Evolutionary conservation across 106 monocot species (phyloP).

Genomic region (Dendrobium huoshanense): DNA sequence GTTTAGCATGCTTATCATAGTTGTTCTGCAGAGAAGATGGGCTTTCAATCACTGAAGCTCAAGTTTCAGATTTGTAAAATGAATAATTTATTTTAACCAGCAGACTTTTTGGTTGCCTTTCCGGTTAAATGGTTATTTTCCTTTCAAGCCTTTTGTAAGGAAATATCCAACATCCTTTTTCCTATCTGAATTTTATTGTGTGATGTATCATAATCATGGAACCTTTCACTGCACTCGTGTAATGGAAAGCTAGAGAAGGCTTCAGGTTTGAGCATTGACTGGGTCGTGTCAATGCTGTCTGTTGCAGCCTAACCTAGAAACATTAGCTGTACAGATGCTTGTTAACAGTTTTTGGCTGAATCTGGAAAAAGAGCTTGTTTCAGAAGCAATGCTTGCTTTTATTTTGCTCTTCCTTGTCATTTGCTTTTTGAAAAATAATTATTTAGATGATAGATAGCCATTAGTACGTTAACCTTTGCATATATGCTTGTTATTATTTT

Average conservation of each 20-base stretch:
- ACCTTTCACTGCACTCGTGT: too few relatives aligned
- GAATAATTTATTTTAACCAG: too few relatives aligned
- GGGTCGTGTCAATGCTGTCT: neutral
- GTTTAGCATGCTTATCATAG: too few relatives aligned
- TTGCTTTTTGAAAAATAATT: neutral
- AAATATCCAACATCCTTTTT: too few relatives aligned
- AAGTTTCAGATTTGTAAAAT: too few relatives aligned
- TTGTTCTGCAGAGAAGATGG: too few relatives aligned
- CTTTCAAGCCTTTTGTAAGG: too few relatives aligned
- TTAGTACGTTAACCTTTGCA: neutral
- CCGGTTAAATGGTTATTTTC: too few relatives aligned
- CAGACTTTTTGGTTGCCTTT: too few relatives aligned
- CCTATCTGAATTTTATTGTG: too few relatives aligned
- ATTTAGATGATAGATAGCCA: conserved; percentile 4
- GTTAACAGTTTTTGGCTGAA: neutral
- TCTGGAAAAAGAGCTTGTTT: neutral
- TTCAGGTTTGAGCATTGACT: neutral
- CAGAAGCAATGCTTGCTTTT: neutral
- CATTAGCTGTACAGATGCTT: neutral
- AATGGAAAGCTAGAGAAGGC: neutral
- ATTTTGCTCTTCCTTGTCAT: neutral
- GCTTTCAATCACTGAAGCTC: too few relatives aligned
- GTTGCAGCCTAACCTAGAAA: neutral
- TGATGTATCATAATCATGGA: too few relatives aligned
- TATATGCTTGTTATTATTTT: neutral